These are phyloP conservation scores for Deakozyma indianensis DNA, from an alignment of 805 yeast genomes.

Conservation along the genomic window DNA sequence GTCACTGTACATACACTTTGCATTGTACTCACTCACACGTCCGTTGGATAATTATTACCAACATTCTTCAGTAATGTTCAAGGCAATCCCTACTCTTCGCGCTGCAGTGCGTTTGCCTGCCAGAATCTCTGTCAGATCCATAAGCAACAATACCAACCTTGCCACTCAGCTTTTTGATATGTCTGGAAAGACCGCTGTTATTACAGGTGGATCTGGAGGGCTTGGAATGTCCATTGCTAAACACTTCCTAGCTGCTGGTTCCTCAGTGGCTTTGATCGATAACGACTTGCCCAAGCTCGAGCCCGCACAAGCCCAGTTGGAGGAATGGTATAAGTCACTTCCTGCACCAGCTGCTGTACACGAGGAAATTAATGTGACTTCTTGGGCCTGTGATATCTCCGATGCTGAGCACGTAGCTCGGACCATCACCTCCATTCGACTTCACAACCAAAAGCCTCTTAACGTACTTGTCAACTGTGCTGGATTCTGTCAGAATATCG, in stretches of 20 bases:
- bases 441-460: constrained; percentile 46
- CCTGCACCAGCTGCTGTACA: constrained; percentile 16
- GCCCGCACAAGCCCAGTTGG: constrained; percentile 36
- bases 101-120: neutral
- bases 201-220: constrained; percentile 79
- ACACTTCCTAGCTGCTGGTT: constrained; percentile 63
- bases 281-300: constrained; percentile 46
- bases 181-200: constrained; percentile 46
- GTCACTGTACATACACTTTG: no score
- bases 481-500: constrained; percentile 72
- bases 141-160: neutral
- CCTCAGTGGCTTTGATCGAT: constrained; percentile 60
- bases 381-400: constrained; percentile 66
- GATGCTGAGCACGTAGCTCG: constrained; percentile 44
- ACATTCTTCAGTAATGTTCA: no score
- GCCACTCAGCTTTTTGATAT: constrained; percentile 11
- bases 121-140: neutral
- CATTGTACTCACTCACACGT: no score
- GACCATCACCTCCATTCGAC: constrained; percentile 37
- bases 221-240: constrained; percentile 49
- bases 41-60: no score
- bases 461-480: constrained; percentile 63
- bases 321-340: constrained; percentile 29
- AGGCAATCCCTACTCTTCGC: no score
- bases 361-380: constrained; percentile 26